A percentile compares a stretch with the other conserved stretches of the same genome.
Evolutionary conservation across 2,329 filamentous ascomycete genomes (phyloP).

Genomic region (Colletotrichum echinochloae): DNA sequence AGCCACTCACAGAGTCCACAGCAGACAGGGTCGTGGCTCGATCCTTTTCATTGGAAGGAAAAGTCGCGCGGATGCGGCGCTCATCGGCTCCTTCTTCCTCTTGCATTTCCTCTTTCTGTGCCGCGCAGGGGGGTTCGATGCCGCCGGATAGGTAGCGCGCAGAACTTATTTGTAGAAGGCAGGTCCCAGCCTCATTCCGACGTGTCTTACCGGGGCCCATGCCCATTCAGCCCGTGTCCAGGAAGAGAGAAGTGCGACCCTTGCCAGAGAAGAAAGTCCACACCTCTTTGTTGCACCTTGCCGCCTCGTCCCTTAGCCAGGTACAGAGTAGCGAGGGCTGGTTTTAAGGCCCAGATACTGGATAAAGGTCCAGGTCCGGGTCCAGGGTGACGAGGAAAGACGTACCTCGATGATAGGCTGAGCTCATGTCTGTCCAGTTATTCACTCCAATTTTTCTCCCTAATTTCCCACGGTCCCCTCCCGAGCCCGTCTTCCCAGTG

Average conservation of each 20-base stretch:
- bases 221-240: neutral
- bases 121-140: neutral
- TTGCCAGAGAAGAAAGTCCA: conserved; percentile 26
- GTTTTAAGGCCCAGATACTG: neutral
- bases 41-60: conserved; percentile 18
- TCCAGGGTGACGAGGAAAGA: conserved; percentile 21
- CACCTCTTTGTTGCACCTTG: conserved; percentile 28
- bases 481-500: conserved; percentile 22
- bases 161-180: too few species aligned
- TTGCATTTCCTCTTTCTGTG: neutral
- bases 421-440: conserved; percentile 30
- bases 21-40: conserved; percentile 13
- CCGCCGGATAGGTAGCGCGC: neutral
- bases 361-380: conserved; percentile 6
- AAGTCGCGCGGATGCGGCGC: conserved; percentile 20
- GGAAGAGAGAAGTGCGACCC: conserved; percentile 27
- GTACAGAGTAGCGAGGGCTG: neutral
- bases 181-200: conserved; percentile 14
- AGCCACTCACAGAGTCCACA: conserved; percentile 25
- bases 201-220: conserved; percentile 1
- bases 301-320: conserved; percentile 32
- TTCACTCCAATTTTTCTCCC: conserved; percentile 35
- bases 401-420: conserved; percentile 32
- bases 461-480: conserved; percentile 34
- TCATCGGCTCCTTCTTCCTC: neutral